Evolutionary conservation across 768 basidiomycete genomes (phyloP).

Genomic region (Artomyces pyxidatus): DNA sequence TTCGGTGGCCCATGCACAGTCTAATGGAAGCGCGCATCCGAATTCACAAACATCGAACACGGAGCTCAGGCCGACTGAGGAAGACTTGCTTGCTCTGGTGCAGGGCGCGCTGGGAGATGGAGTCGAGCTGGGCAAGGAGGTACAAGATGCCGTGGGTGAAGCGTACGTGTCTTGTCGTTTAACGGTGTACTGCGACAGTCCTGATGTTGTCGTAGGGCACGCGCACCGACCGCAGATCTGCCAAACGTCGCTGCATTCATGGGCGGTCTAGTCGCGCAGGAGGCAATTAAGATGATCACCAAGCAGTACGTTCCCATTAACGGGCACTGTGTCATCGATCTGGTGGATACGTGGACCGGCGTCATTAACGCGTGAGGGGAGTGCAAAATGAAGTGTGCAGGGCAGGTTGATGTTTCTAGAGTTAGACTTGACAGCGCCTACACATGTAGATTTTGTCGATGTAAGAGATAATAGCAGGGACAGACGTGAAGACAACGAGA

Average conservation of each 20-base stretch:
- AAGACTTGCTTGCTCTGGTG: constrained; percentile 45
- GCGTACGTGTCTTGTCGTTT: constrained; percentile 43
- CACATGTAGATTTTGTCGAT: no score
- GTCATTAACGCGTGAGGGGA: constrained; percentile 24
- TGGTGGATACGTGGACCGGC: constrained; percentile 75
- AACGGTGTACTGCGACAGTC: background rate
- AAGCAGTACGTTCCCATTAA: constrained; percentile 90
- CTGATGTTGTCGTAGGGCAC: constrained; percentile 40
- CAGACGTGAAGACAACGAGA: no score
- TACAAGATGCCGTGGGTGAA: constrained; percentile 62
- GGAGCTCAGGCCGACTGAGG: constrained; percentile 33
- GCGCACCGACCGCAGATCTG: constrained; percentile 75
- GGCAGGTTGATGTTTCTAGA: no score
- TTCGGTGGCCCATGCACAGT: constrained; percentile 17
- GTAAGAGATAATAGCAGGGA: no score
- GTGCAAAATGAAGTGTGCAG: no score
- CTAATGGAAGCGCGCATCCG: constrained; percentile 14
- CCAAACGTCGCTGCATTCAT: constrained; percentile 92
- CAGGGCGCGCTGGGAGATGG: constrained; percentile 41
- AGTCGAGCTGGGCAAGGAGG: constrained; percentile 40
- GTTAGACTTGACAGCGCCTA: no score
- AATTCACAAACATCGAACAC: constrained; percentile 7
- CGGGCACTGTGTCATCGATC: constrained; percentile 78
- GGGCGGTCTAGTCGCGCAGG: constrained; percentile 92
- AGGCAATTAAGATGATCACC: constrained; percentile 95